Percentiles rank a stretch among this genome's conserved stretches.
Conservation (phyloP, 1,139 yeast species). For the Debaryomycetaceae sp. region DNA sequence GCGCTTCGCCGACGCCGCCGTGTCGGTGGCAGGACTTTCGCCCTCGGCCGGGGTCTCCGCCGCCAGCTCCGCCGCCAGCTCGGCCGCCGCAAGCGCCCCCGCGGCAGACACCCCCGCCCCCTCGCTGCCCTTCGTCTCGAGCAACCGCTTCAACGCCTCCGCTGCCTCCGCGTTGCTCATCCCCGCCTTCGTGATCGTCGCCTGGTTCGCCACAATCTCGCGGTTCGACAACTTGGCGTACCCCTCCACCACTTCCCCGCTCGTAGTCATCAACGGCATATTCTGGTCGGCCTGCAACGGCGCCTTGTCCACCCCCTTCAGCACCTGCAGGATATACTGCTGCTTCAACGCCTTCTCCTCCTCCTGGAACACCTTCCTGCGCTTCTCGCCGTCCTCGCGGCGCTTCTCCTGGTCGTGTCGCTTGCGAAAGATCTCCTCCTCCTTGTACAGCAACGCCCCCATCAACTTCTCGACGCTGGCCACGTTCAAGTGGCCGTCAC, state of each 20-base stretch:
- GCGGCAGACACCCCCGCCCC: conserved; percentile 24
- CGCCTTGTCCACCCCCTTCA: conserved; percentile 72
- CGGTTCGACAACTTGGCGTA: conserved; percentile 61
- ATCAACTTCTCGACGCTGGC: conserved; percentile 72
- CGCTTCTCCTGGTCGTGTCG: conserved; percentile 67
- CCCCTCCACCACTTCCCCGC: conserved; percentile 65
- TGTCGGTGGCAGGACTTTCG: conserved; percentile 12
- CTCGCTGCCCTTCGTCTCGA: conserved; percentile 23
- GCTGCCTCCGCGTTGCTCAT: conserved; percentile 73
- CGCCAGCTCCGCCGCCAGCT: conserved; percentile 3
- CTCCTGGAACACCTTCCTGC: conserved; percentile 48
- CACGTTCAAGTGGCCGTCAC: conserved; percentile 80
- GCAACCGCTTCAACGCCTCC: conserved; percentile 50
- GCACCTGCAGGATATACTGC: conserved; percentile 32
- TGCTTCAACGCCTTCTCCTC: conserved; percentile 34
- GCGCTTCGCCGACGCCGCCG: conserved; percentile 21
- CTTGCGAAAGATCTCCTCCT: conserved; percentile 71
- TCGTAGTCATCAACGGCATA: conserved; percentile 71
- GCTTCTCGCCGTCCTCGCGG: conserved; percentile 57
- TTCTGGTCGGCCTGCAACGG: conserved; percentile 68
- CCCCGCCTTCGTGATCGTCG: conserved; percentile 63
- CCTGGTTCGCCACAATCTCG: conserved; percentile 67
- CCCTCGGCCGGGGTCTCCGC: conserved; percentile 13
- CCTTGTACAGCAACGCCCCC: conserved; percentile 63
- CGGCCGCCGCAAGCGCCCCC: conserved; percentile 32